These are phyloP conservation scores for Arthroderma sp. DNA, from an alignment of 2,329 filamentous ascomycete species.

Conservation along the genomic window DNA sequence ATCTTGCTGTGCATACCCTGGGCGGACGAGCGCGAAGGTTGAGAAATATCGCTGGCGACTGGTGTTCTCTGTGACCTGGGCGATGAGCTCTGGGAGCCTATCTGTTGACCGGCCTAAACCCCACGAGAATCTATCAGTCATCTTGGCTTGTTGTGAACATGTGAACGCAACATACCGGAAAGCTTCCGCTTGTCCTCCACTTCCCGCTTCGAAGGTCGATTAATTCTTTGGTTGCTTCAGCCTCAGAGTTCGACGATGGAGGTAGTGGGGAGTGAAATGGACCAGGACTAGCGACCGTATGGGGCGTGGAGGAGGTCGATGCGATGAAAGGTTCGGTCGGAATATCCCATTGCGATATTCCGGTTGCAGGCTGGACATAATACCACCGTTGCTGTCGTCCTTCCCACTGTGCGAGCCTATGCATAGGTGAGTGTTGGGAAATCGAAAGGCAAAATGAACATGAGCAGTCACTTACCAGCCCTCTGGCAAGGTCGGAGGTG, in stretches of 20 bases:
- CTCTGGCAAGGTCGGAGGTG: slow-evolving; percentile 25
- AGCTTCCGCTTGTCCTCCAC: slow-evolving; percentile 6
- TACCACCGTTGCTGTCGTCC: slow-evolving; percentile 26
- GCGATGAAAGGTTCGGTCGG: slow-evolving; percentile 27
- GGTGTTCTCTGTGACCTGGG: slow-evolving; percentile 2
- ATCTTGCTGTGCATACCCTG: background rate
- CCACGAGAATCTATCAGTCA: too few relatives aligned
- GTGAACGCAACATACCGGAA: slow-evolving; percentile 7
- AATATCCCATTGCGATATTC: slow-evolving; percentile 28
- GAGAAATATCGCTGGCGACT: background rate
- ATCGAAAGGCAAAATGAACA: background rate
- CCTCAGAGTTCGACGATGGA: slow-evolving; percentile 7
- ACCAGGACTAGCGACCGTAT: slow-evolving; percentile 13
- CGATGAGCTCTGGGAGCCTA: slow-evolving; percentile 2
- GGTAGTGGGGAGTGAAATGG: slow-evolving; percentile 8
- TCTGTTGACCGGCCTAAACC: background rate
- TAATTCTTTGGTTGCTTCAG: slow-evolving; percentile 11
- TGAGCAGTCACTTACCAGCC: slow-evolving; percentile 22
- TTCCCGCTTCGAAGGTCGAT: slow-evolving; percentile 9
- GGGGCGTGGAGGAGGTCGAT: slow-evolving; percentile 19
- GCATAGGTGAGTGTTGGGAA: background rate
- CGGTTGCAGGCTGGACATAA: slow-evolving; percentile 27
- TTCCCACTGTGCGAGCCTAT: slow-evolving; percentile 29
- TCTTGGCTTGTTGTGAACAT: background rate
- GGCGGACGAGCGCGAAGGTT: slow-evolving; percentile 1